Evolutionary conservation across 2,329 filamentous ascomycete genomes (phyloP).

Genomic region (Bipolaris sorokiniana): DNA sequence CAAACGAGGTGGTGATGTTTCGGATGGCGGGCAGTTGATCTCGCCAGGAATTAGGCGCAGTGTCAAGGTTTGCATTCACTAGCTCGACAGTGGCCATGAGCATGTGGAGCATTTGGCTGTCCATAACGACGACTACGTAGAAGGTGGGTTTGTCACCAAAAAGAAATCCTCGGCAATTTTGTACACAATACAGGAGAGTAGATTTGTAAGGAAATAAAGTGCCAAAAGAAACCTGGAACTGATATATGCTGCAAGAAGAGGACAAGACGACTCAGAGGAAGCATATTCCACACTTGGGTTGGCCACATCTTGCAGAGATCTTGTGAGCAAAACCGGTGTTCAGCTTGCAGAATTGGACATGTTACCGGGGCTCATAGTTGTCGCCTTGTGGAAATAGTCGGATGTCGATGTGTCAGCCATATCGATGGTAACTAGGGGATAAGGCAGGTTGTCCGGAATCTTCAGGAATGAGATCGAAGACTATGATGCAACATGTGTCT

Average conservation of each 20-base stretch:
- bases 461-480: background rate
- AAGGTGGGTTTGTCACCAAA: background rate
- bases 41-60: conserved; percentile 40
- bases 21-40: conserved; percentile 32
- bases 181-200: no score
- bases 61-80: conserved; percentile 44
- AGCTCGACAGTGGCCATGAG: conserved; percentile 38
- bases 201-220: background rate
- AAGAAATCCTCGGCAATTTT: background rate
- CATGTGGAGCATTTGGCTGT: conserved; percentile 19
- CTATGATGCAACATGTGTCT: background rate
- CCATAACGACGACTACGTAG: conserved; percentile 16
- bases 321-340: background rate
- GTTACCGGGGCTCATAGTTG: background rate
- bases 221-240: no score
- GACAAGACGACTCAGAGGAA: background rate
- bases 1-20: conserved; percentile 23
- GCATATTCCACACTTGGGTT: background rate
- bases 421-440: background rate
- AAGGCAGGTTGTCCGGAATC: background rate
- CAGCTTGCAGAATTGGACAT: background rate
- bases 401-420: background rate
- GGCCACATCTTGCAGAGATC: background rate
- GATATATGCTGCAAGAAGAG: background rate
- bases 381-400: background rate